Percentiles rank a stretch among this genome's conserved stretches.
Evolutionary conservation across 2,329 filamentous ascomycete genomes (phyloP).

Genomic region (Pyrenophora graminea): DNA sequence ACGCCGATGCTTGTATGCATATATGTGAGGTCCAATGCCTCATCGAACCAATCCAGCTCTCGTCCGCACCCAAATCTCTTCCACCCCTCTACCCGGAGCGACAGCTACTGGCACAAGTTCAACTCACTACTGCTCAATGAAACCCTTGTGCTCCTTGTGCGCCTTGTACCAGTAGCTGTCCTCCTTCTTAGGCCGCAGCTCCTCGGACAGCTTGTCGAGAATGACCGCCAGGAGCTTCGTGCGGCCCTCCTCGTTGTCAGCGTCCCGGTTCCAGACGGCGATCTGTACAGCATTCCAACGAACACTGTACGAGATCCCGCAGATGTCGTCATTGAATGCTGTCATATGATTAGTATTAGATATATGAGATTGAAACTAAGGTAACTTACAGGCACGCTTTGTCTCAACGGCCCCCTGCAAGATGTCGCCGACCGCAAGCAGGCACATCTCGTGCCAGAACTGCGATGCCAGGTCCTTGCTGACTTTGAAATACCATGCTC

Average conservation of each 20-base stretch:
- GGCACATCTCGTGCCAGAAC: slow-evolving; percentile 80
- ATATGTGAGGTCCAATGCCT: background rate
- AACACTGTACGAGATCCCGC: slow-evolving; percentile 83
- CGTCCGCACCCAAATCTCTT: background rate
- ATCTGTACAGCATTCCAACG: slow-evolving; percentile 89
- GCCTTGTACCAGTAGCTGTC: slow-evolving; percentile 80
- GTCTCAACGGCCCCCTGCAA: slow-evolving; percentile 72
- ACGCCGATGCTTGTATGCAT: slow-evolving; percentile 5
- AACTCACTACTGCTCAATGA: slow-evolving; percentile 48
- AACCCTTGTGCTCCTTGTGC: slow-evolving; percentile 85
- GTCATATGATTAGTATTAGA: background rate
- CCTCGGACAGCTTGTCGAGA: slow-evolving; percentile 71
- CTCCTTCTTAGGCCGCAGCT: slow-evolving; percentile 69
- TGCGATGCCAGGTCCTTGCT: slow-evolving; percentile 72
- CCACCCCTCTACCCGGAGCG: background rate
- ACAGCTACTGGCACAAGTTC: background rate
- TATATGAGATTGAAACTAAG: background rate
- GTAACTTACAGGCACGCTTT: slow-evolving; percentile 60
- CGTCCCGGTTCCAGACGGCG: slow-evolving; percentile 91
- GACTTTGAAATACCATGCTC: slow-evolving; percentile 90
- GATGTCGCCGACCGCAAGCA: slow-evolving; percentile 82
- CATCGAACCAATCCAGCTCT: too few relatives aligned
- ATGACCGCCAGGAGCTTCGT: slow-evolving; percentile 74
- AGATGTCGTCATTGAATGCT: slow-evolving; percentile 74
- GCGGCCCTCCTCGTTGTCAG: slow-evolving; percentile 76